Evolutionary conservation across 164 flowering plant genomes (phyloP).

Genomic region (Kingdonia uniflora): DNA sequence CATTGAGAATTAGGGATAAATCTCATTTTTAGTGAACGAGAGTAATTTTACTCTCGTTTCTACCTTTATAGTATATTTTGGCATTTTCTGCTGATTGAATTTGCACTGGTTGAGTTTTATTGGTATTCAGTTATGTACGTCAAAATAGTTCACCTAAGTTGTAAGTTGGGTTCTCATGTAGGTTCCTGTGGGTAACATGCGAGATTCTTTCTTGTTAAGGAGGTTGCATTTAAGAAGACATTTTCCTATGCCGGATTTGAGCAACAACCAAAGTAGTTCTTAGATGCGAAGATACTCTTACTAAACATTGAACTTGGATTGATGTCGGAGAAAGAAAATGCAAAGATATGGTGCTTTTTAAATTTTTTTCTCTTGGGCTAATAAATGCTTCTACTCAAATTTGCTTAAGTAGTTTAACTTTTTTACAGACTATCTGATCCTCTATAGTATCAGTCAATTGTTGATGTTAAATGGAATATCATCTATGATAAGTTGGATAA

Average conservation of each 20-base stretch:
- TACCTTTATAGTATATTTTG: too few species aligned
- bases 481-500: constrained; percentile 97
- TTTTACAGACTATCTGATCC: constrained; percentile 82
- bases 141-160: neutral
- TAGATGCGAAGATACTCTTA: constrained; percentile 72
- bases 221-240: constrained; percentile 61
- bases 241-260: constrained; percentile 40
- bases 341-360: constrained; percentile 71
- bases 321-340: constrained; percentile 99
- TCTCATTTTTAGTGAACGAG: too few species aligned
- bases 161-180: constrained; percentile 14
- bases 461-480: constrained; percentile 99
- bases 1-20: too few species aligned
- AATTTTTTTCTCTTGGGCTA: neutral
- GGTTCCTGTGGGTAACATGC: constrained; percentile 98
- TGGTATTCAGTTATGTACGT: too few species aligned
- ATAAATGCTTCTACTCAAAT: too few species aligned
- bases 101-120: too few species aligned
- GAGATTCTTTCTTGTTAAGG: constrained; percentile 96
- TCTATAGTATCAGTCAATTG: constrained; percentile 90
- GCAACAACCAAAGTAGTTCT: constrained; percentile 94
- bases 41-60: too few species aligned
- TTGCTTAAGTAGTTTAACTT: neutral
- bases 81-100: too few species aligned
- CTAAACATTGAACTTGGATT: constrained; percentile 88